phyloP scores from a whole-genome alignment of 495 filamentous ascomycete genomes.

The Aspergillus egyptiacus region DNA sequence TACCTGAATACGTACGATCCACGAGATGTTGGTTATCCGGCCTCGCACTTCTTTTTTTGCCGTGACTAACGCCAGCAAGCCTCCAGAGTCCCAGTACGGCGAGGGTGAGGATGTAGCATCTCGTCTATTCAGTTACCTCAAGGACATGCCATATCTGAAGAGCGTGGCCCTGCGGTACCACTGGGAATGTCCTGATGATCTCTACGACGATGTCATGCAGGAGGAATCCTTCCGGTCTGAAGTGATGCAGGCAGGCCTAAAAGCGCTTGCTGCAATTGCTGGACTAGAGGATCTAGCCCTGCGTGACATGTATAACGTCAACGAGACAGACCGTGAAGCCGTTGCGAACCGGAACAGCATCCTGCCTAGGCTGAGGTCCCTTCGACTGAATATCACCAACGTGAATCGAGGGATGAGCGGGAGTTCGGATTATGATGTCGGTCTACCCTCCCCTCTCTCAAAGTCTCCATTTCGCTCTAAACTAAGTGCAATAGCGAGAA shows the following conservation, averaged over 20 bases:
- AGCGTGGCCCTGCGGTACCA: constrained; percentile 19
- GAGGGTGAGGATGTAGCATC: neutral
- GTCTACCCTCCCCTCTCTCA: neutral
- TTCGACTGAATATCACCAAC: constrained; percentile 20
- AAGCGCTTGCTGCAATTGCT: constrained; percentile 6
- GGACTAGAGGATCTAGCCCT: constrained; percentile 17
- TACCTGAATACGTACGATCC: neutral
- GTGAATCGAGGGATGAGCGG: constrained; percentile 1
- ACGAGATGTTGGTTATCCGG: neutral
- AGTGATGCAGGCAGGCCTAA: constrained; percentile 11
- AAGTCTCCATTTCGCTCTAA: no score
- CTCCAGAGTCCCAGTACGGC: neutral
- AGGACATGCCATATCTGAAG: constrained; percentile 14
- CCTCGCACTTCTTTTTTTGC: neutral
- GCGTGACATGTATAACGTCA: constrained; percentile 18
- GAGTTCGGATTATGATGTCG: constrained; percentile 16
- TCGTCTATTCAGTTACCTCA: constrained; percentile 3
- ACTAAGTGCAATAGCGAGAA: neutral
- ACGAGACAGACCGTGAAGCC: neutral
- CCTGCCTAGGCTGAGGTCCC: constrained; percentile 7
- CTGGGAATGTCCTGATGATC: constrained; percentile 9
- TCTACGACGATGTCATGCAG: constrained; percentile 6
- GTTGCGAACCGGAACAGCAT: constrained; percentile 8
- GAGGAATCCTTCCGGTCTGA: constrained; percentile 6
- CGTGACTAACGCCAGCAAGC: neutral